These are phyloP conservation scores for Diplodia intermedia DNA, from an alignment of 2,329 filamentous ascomycete genomes.

Conservation along the genomic window DNA sequence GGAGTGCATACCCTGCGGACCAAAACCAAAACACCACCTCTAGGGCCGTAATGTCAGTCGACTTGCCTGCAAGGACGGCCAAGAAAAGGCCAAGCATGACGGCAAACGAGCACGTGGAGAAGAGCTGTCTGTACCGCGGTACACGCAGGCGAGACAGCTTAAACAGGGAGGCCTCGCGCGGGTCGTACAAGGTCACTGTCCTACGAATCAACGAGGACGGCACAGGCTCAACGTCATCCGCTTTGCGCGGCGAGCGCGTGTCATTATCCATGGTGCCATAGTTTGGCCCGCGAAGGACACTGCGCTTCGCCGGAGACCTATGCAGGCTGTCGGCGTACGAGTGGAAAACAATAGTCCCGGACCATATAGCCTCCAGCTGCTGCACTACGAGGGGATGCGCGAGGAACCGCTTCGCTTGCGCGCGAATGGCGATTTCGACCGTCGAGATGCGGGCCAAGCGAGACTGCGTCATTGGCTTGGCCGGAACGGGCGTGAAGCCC, in stretches of 20 bases:
- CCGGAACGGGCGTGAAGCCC: conserved; percentile 65
- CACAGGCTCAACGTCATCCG: conserved; percentile 34
- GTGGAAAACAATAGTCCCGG: conserved; percentile 92
- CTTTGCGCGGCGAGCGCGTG: conserved; percentile 16
- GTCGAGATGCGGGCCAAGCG: conserved; percentile 82
- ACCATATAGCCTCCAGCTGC: conserved; percentile 97
- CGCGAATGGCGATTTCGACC: conserved; percentile 89
- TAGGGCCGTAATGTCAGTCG: conserved; percentile 78
- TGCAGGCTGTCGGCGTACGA: conserved; percentile 86
- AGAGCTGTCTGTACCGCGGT: conserved; percentile 86
- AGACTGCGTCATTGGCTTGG: conserved; percentile 36
- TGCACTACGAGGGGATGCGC: conserved; percentile 91
- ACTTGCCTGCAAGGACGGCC: conserved; percentile 77
- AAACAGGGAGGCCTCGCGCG: conserved; percentile 85
- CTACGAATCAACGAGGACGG: conserved; percentile 58
- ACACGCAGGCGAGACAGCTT: conserved; percentile 91
- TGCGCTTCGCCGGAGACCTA: conserved; percentile 57
- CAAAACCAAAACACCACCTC: conserved; percentile 97
- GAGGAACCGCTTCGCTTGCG: conserved; percentile 89
- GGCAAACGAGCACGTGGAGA: conserved; percentile 86
- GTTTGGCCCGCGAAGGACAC: conserved; percentile 45
- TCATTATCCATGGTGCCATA: conserved; percentile 36
- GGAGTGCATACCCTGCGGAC: conserved; percentile 71
- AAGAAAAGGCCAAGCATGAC: conserved; percentile 85
- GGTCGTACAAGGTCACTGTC: conserved; percentile 87